Percentiles rank a stretch among this genome's conserved stretches.
Evolutionary conservation across 2,329 filamentous ascomycete species (phyloP).

Genomic region (Ophiognomonia clavigignenti-juglandacearum): DNA sequence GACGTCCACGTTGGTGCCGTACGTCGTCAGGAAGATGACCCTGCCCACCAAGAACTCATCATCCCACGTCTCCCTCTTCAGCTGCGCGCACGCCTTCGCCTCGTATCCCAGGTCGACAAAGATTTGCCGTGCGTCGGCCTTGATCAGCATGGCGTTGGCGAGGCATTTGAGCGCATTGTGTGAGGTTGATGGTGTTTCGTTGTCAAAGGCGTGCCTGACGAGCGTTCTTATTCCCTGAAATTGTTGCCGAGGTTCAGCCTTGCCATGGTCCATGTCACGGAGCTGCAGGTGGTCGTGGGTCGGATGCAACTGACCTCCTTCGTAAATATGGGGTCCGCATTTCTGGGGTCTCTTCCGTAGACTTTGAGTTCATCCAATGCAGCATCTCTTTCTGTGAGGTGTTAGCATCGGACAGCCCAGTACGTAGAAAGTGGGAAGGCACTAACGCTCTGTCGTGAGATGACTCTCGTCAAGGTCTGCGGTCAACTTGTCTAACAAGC

Average conservation of each 20-base stretch:
- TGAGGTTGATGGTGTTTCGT: slow-evolving; percentile 56
- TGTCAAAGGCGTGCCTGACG: slow-evolving; percentile 67
- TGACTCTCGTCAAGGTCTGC: slow-evolving; percentile 56
- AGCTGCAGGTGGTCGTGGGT: too few relatives aligned
- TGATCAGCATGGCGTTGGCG: slow-evolving; percentile 76
- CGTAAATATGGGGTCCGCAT: slow-evolving; percentile 82
- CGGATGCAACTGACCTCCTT: slow-evolving; percentile 50
- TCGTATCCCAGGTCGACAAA: slow-evolving; percentile 68
- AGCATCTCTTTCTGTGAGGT: slow-evolving; percentile 53
- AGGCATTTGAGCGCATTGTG: slow-evolving; percentile 76
- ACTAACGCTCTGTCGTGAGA: slow-evolving; percentile 57
- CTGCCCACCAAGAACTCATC: slow-evolving; percentile 83
- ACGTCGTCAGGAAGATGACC: slow-evolving; percentile 76
- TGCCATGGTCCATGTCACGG: not conserved
- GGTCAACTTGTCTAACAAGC: slow-evolving; percentile 57
- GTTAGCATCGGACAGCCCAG: slow-evolving; percentile 10
- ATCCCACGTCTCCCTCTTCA: slow-evolving; percentile 71
- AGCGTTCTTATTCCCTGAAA: slow-evolving; percentile 69
- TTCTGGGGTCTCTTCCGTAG: slow-evolving; percentile 64
- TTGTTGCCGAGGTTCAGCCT: slow-evolving; percentile 1
- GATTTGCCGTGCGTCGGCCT: slow-evolving; percentile 61
- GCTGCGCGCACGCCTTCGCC: slow-evolving; percentile 61
- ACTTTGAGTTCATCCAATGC: slow-evolving; percentile 69
- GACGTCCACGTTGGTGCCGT: slow-evolving; percentile 66
- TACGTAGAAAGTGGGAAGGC: not conserved